These are phyloP conservation scores for Cucumis sativus DNA, from an alignment of 306 rosid species.

Conservation along the genomic window Cucumber_9930_V3 NC_026655.2:22775001-22775500, in stretches of 20 bases:
- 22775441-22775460: too few species aligned
- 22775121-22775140: slow-evolving; percentile 32
- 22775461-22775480: too few species aligned
- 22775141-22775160: slow-evolving; percentile 16
- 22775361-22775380: too few species aligned
- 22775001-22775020: slow-evolving; percentile 16
- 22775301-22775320: not conserved
- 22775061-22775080: slow-evolving; percentile 10
- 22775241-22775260: not conserved
- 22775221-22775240: slow-evolving; percentile 1
- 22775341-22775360: not conserved
- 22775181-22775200: not conserved
- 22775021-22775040: not conserved
- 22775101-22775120: slow-evolving; percentile 68
- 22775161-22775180: slow-evolving; percentile 5
- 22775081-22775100: slow-evolving; percentile 63
- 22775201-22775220: slow-evolving; percentile 7
- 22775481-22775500: too few species aligned
- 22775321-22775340: too few species aligned
- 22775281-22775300: not conserved
- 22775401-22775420: too few species aligned
- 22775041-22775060: not conserved
- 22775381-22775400: too few species aligned
- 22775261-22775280: not conserved
- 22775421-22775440: too few species aligned